A percentile compares a stretch with the other conserved stretches of the same genome.
Evolutionary conservation across 2,329 filamentous ascomycete species (phyloP).

Genomic region (Colletotrichum spaethianum): DNA sequence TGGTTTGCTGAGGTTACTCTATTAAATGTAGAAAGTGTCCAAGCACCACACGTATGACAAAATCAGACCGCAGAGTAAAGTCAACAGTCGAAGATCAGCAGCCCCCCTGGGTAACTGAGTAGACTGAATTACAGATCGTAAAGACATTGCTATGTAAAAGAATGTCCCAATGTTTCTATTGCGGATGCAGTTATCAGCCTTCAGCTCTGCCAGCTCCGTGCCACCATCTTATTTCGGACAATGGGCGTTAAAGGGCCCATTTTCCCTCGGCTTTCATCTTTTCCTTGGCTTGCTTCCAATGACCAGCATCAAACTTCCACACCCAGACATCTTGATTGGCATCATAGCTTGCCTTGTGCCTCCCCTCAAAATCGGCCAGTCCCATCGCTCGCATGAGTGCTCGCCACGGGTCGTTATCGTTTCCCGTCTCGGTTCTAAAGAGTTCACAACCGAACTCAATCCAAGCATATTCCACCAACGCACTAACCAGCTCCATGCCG

Average conservation of each 20-base stretch:
- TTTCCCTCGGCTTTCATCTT: neutral
- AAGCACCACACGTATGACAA: neutral
- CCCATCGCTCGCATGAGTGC: neutral
- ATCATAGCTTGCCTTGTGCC: neutral
- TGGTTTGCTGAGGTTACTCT: too few species aligned
- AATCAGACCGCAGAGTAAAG: neutral
- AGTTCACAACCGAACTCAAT: neutral
- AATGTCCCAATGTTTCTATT: too few species aligned
- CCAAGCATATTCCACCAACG: neutral
- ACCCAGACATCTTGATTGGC: neutral
- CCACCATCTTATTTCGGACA: neutral
- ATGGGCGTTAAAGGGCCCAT: neutral
- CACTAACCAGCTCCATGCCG: neutral
- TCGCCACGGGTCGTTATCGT: neutral
- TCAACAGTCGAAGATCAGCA: neutral
- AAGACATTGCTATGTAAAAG: too few species aligned
- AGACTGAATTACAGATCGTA: too few species aligned
- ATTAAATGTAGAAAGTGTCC: too few species aligned
- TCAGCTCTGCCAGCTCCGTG: too few species aligned
- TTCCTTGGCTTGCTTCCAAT: neutral
- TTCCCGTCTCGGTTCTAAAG: neutral
- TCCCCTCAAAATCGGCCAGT: neutral
- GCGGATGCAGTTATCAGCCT: too few species aligned
- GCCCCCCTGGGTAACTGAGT: too few species aligned
- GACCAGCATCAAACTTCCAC: conserved; percentile 1